Base-by-base conservation (phyloP, 305 asterid genomes). In the Solanum aculeatissimum region DNA sequence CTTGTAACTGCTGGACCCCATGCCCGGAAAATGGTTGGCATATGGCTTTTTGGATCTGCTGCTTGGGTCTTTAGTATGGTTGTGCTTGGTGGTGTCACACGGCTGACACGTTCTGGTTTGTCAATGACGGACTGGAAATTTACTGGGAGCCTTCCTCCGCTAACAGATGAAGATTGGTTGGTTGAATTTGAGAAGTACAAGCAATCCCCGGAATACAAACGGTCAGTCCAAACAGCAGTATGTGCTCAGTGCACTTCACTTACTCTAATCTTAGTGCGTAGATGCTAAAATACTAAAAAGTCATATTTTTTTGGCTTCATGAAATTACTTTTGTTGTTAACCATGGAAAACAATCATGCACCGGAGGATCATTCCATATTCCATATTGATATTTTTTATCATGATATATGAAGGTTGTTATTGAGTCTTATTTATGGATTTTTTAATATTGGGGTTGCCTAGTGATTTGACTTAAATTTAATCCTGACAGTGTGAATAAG, bases 91-190 rank as follows among this genome's bases (percentile, higher is more conserved):
- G 98, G 98, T 81, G 84, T 96, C 85, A 91, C 96, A 0, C 92
- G 98, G 63, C 85, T 96, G 83, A 91, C 97, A 8, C 92, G 96
- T 86, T 96, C 98, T 15, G 98, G 98, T 81, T 95, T 95, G 47
- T 93, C 98, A 55, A 93, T 96, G 98, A 95, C 98, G 42, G 98
- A 94, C 86, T 95, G 98, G 99, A 94, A 96, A 87, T 96, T 96
- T 86, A 88, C 94, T 4, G 97, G 98, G 54, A 38, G 92, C 60
- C 95, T 93, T 83, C 98, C 95, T 88, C 98, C 98, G 86, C 88
- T 91, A 63, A 91, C 97, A 0, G 90, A 90, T 82, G 97, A 96
- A 66, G 98, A 93, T 63, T 96, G 99, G 98, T 19, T 85, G 83
- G 80, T 86, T 85, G 98, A 96, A 86, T 96, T 93, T 89, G 98